phyloP scores from a whole-genome alignment of 768 basidiomycete species.

The Dictyophora rubrovolvata region DNA sequence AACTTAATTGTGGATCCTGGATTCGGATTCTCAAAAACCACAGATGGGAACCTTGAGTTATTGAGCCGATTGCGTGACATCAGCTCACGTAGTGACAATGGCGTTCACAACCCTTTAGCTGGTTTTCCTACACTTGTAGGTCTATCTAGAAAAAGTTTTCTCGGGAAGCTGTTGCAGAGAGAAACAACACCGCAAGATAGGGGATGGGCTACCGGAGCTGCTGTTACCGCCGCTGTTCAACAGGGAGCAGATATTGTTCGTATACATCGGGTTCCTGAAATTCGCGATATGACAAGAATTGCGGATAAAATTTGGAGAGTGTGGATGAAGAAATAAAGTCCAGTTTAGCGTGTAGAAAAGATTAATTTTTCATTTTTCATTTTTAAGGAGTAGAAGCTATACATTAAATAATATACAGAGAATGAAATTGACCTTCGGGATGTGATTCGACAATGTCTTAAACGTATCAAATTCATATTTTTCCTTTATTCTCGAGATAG shows the following conservation, averaged over 20 bases:
- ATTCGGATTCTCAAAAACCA: conserved; percentile 85
- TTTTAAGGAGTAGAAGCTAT: not conserved
- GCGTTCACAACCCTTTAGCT: conserved; percentile 16
- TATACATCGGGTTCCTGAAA: conserved; percentile 71
- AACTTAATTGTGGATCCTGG: conserved; percentile 86
- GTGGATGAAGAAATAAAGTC: not conserved
- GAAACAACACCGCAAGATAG: conserved; percentile 57
- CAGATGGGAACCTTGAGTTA: conserved; percentile 62
- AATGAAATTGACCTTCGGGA: too few species aligned
- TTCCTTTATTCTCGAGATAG: not conserved
- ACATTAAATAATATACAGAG: not conserved
- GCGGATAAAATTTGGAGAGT: conserved; percentile 47
- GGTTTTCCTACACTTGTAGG: conserved; percentile 68
- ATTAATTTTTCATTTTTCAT: too few species aligned
- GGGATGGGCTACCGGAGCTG: conserved; percentile 69
- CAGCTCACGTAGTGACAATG: conserved; percentile 30
- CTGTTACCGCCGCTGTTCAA: conserved; percentile 62
- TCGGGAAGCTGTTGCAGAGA: conserved; percentile 59
- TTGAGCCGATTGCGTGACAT: conserved; percentile 40
- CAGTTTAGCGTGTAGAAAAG: too few species aligned
- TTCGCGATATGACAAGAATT: conserved; percentile 64
- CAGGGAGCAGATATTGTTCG: conserved; percentile 65
- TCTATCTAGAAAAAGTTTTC: conserved; percentile 74
- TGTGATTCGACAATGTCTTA: not conserved
- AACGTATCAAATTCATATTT: not conserved